These are phyloP conservation scores for Backusella psychrophila DNA, from an alignment of 192 early-diverging fungal genomes.

Conservation along the genomic window DNA sequence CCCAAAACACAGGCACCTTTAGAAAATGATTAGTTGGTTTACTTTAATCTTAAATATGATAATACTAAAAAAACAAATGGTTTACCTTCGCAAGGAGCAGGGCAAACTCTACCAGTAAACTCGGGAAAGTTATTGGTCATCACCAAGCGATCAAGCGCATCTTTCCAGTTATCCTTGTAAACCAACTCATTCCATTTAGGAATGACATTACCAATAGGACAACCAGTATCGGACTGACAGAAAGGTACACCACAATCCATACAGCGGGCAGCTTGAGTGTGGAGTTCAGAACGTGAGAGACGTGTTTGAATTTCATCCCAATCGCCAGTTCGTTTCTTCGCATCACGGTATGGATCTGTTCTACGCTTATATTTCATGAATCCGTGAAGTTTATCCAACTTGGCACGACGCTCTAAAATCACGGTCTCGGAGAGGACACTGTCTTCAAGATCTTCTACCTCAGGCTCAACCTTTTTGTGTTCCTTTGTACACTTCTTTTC, in stretches of 20 bases:
- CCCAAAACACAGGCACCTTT: conserved; percentile 96
- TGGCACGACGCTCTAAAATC: conserved; percentile 64
- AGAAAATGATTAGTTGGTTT: conserved; percentile 40
- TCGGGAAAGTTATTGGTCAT: conserved; percentile 99
- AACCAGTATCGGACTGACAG: conserved; percentile 98
- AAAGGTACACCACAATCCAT: conserved; percentile 99
- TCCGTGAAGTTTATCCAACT: conserved; percentile 90
- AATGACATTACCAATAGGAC: conserved; percentile 98
- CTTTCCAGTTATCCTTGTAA: conserved; percentile 94
- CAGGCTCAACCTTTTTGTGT: conserved; percentile 51
- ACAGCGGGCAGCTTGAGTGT: conserved; percentile 95
- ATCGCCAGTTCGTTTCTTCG: conserved; percentile 78
- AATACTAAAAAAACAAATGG: not conserved
- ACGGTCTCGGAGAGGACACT: conserved; percentile 74
- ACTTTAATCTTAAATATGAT: not conserved
- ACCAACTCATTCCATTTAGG: conserved; percentile 99
- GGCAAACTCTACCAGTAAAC: conserved; percentile 98
- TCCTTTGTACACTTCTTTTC: not conserved
- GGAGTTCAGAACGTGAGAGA: conserved; percentile 74
- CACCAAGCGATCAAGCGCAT: conserved; percentile 88
- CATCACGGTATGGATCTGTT: conserved; percentile 85
- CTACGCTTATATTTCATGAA: conserved; percentile 94
- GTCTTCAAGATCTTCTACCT: conserved; percentile 90
- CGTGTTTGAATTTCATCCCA: conserved; percentile 94
- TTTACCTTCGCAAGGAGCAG: conserved; percentile 49